Evolutionary conservation across 805 yeast species (phyloP).

Genomic region (Candida golubevii): DNA sequence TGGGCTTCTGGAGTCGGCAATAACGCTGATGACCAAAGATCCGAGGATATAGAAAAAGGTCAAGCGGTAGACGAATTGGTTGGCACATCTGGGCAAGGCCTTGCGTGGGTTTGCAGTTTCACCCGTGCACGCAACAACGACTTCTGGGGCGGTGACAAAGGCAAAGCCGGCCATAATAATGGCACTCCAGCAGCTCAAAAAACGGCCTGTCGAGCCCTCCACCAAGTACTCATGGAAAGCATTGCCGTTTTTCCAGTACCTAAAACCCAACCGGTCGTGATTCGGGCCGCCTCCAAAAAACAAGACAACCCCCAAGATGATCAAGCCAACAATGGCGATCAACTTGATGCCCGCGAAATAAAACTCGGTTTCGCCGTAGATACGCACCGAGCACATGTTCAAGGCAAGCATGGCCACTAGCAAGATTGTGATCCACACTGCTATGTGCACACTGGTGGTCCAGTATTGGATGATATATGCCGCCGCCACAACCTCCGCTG

Average conservation of each 20-base stretch:
- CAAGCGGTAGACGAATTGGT: conserved; percentile 51
- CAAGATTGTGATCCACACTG: conserved; percentile 40
- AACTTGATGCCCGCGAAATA: conserved; percentile 18
- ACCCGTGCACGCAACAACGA: conserved; percentile 49
- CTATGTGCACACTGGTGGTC: conserved; percentile 26
- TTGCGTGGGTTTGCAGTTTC: conserved; percentile 58
- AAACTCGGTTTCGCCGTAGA: conserved; percentile 18
- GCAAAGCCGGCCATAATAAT: conserved; percentile 26
- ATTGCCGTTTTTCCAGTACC: conserved; percentile 19
- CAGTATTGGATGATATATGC: conserved; percentile 18
- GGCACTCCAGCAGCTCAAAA: conserved; percentile 22
- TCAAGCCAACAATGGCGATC: conserved; percentile 18
- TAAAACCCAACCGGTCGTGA: conserved; percentile 19
- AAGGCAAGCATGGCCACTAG: conserved; percentile 10
- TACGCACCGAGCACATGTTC: conserved; percentile 16
- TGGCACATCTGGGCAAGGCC: conserved; percentile 59
- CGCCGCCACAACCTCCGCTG: conserved; percentile 19
- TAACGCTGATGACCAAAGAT: conserved; percentile 38
- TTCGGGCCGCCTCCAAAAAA: conserved; percentile 20
- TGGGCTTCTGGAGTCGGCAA: conserved; percentile 27
- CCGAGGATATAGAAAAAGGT: conserved; percentile 38
- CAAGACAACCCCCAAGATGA: conserved; percentile 19
- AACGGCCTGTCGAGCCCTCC: conserved; percentile 22
- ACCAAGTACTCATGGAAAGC: conserved; percentile 43
- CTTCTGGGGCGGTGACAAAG: conserved; percentile 45